Base-by-base conservation (phyloP, 345 rosid genomes). In the Hypericum perforatum region DNA sequence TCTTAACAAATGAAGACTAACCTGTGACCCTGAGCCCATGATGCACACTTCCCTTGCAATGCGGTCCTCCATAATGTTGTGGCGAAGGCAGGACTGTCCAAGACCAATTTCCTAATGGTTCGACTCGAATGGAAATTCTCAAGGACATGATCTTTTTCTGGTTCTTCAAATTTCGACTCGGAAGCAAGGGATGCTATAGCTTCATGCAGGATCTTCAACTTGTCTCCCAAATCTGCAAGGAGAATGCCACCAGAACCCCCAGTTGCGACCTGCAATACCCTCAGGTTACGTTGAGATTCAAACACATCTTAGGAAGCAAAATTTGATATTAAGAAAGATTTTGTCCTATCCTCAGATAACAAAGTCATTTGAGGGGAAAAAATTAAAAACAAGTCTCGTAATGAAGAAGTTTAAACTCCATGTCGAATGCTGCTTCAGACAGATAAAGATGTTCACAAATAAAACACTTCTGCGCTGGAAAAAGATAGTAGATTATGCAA, bases 1-100 rank as follows among this genome's bases (percentile, higher is more conserved):
- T n/a, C 12, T 45, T 11, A 14, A 11, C 7, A 11, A 7, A 45
- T 45, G 9, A 10, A 51, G 55, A n/a, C 70, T 70, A 48, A 88
- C 99, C 98, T 76, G 85, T 87, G 90, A 66, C 96, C 98, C 56
- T 76, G 74, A 41, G 90, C 86, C 92, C 92, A 87, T 2, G 37
- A 45, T 43, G 63, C 53, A 59, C 80, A 76, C 15, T 81, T 82
- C 64, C 89, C 91, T 65, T 71, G 63, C 76, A 91, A 69, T 12
- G 95, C 92, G 54, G 76, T 77, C 68, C 69, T 70, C 86, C 82
- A 91, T 44, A 91, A 76, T 14, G 71, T 75, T 55, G 74, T 48
- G 11, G 95, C 95, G 55, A 91, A 82, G 13, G 63, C 40, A 13
- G 98, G 76, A 72, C 82, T 66, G 16, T 81, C 83, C 59, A 91